phyloP scores from a whole-genome alignment of 1,139 yeast genomes.

The Zhuliangozyma blackwelliae region DNA sequence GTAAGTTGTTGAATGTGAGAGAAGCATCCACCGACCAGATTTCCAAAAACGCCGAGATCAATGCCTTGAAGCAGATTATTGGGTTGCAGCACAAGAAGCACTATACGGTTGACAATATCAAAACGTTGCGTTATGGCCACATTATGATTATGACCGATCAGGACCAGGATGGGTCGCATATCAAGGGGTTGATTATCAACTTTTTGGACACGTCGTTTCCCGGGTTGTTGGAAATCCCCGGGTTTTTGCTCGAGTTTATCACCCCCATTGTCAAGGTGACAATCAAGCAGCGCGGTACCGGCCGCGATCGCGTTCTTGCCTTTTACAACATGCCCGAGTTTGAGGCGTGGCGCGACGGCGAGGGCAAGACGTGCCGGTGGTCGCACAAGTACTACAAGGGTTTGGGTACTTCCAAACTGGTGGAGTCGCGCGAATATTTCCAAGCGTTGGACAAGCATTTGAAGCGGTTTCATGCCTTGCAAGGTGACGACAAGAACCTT shows the following conservation, averaged over 20 bases:
- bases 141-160: slow-evolving; percentile 99
- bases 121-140: slow-evolving; percentile 86
- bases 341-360: slow-evolving; percentile 87
- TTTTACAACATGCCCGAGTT: slow-evolving; percentile 97
- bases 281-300: slow-evolving; percentile 57
- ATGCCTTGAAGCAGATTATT: slow-evolving; percentile 90
- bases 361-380: slow-evolving; percentile 77
- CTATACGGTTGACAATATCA: slow-evolving; percentile 59
- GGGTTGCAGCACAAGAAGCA: slow-evolving; percentile 91
- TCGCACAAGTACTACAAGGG: slow-evolving; percentile 96
- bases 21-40: slow-evolving; percentile 96
- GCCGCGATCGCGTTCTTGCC: slow-evolving; percentile 51
- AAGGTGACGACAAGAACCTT: slow-evolving; percentile 72
- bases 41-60: slow-evolving; percentile 88
- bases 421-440: slow-evolving; percentile 88
- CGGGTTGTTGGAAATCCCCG: slow-evolving; percentile 85
- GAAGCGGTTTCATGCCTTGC: slow-evolving; percentile 78
- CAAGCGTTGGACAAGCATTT: slow-evolving; percentile 80
- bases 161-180: slow-evolving; percentile 99
- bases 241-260: slow-evolving; percentile 87
- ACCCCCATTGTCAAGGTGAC: slow-evolving; percentile 96
- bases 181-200: slow-evolving; percentile 91
- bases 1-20: slow-evolving; percentile 90
- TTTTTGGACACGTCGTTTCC: slow-evolving; percentile 94
- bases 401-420: slow-evolving; percentile 86